Evolutionary conservation across 306 rosid species (phyloP).

Genomic region (Fragaria nilgerrensis): DNA sequence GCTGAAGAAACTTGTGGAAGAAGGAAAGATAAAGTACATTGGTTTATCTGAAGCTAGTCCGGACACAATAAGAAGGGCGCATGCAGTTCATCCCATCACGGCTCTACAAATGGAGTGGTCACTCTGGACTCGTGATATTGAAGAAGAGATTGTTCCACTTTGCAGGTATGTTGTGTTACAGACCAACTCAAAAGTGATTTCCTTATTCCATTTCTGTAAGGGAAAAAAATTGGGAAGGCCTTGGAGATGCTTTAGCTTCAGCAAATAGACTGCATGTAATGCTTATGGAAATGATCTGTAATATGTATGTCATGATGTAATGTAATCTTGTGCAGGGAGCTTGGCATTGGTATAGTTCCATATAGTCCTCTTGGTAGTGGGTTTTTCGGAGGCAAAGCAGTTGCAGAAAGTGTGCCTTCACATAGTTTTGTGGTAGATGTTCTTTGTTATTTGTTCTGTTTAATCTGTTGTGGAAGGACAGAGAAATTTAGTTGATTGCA

Average conservation of each 20-base stretch:
- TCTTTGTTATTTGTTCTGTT: neutral
- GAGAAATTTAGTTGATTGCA: no score
- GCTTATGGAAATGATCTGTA: neutral
- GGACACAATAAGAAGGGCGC: constrained; percentile 76
- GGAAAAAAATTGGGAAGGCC: no score
- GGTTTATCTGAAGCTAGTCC: constrained; percentile 80
- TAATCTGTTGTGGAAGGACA: neutral
- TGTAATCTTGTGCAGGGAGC: constrained; percentile 39
- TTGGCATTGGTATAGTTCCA: constrained; percentile 64
- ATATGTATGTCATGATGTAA: neutral
- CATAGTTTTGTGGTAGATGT: constrained; percentile 33
- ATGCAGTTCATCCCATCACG: constrained; percentile 75
- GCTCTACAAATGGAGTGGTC: constrained; percentile 84
- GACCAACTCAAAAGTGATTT: neutral
- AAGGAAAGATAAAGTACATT: constrained; percentile 68
- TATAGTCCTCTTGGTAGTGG: constrained; percentile 72
- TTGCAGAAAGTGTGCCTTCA: constrained; percentile 41
- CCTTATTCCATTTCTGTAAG: neutral
- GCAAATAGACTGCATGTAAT: neutral
- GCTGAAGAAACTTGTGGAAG: constrained; percentile 75
- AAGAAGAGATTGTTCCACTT: constrained; percentile 66
- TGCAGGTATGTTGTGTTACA: constrained; percentile 52
- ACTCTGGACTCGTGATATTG: constrained; percentile 72
- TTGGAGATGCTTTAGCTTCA: neutral
- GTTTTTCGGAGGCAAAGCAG: constrained; percentile 63